A percentile compares a stretch with the other conserved stretches of the same genome.
phyloP scores from a whole-genome alignment of 2,329 filamentous ascomycete species.

The Pseudovirgaria hyperparasitica region DNA sequence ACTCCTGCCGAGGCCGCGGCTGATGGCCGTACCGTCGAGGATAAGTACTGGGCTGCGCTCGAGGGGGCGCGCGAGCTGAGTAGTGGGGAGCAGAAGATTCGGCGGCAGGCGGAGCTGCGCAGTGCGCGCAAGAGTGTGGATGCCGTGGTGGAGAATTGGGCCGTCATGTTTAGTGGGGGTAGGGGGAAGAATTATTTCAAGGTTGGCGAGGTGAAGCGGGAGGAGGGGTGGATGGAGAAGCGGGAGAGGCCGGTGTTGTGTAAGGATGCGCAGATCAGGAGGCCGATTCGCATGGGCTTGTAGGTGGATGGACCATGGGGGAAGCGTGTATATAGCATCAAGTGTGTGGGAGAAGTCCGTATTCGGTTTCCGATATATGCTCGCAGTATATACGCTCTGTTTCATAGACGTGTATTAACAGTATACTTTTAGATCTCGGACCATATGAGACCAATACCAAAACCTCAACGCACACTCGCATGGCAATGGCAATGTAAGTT shows the following conservation, averaged over 20 bases:
- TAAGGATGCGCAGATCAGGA: conserved; percentile 52
- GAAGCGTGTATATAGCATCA: too few species aligned
- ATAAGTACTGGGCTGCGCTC: conserved; percentile 14
- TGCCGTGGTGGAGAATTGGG: conserved; percentile 66
- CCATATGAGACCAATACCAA: too few species aligned
- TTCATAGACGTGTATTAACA: too few species aligned
- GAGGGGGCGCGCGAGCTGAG: conserved; percentile 9
- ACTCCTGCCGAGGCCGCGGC: conserved; percentile 27
- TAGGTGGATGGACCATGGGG: too few species aligned
- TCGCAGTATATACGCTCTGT: too few species aligned
- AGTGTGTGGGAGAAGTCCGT: too few species aligned
- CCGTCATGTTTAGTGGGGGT: conserved; percentile 56
- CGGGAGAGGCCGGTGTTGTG: conserved; percentile 53
- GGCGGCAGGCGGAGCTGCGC: conserved; percentile 50
- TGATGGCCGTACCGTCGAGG: conserved; percentile 11
- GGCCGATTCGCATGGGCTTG: conserved; percentile 46
- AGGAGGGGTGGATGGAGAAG: conserved; percentile 47
- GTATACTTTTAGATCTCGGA: too few species aligned
- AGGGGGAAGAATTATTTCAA: conserved; percentile 69
- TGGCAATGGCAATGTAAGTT: too few species aligned
- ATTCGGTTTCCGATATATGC: too few species aligned
- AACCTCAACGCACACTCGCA: too few species aligned
- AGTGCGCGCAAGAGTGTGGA: conserved; percentile 53
- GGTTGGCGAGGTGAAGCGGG: conserved; percentile 59
- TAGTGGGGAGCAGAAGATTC: conserved; percentile 30